phyloP scores from a whole-genome alignment of 2,329 filamentous ascomycete genomes.

The Diaporthe batatas region DNA sequence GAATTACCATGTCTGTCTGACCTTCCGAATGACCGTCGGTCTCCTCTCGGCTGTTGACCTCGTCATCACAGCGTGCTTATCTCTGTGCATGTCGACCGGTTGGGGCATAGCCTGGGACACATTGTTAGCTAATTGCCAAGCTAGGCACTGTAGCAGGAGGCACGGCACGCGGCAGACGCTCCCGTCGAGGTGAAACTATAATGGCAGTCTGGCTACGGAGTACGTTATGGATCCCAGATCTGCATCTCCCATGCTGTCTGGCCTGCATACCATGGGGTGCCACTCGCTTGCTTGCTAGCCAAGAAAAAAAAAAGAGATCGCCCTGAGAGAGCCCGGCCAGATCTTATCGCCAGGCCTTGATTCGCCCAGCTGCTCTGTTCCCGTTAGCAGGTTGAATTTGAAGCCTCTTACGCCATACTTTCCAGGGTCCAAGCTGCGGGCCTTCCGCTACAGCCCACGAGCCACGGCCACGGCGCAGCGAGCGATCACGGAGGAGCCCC shows the following conservation, averaged over 20 bases:
- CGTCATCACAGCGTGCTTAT: slow-evolving; percentile 4
- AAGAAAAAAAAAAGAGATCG: slow-evolving; percentile 18
- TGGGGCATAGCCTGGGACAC: neutral
- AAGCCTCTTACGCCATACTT: slow-evolving; percentile 38
- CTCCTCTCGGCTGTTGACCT: neutral
- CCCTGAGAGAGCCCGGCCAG: slow-evolving; percentile 1
- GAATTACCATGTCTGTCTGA: neutral
- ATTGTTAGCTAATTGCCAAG: slow-evolving; percentile 8
- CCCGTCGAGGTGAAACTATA: neutral
- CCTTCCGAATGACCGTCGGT: neutral
- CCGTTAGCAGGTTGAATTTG: slow-evolving; percentile 40
- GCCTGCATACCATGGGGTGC: slow-evolving; percentile 17
- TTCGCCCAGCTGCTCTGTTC: slow-evolving; percentile 8
- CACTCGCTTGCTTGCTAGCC: neutral
- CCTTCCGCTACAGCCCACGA: neutral
- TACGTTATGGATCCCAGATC: neutral
- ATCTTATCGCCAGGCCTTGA: slow-evolving; percentile 40
- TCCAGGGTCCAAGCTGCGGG: slow-evolving; percentile 17
- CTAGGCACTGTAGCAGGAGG: slow-evolving; percentile 4
- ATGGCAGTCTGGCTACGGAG: too few relatives aligned
- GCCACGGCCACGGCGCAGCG: neutral
- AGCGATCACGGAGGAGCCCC: slow-evolving; percentile 28
- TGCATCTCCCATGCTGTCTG: slow-evolving; percentile 14
- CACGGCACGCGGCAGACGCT: slow-evolving; percentile 14
- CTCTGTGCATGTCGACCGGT: neutral